Conservation (phyloP, 164 flowering plant genomes). For the Chimonanthus salicifolius region DNA sequence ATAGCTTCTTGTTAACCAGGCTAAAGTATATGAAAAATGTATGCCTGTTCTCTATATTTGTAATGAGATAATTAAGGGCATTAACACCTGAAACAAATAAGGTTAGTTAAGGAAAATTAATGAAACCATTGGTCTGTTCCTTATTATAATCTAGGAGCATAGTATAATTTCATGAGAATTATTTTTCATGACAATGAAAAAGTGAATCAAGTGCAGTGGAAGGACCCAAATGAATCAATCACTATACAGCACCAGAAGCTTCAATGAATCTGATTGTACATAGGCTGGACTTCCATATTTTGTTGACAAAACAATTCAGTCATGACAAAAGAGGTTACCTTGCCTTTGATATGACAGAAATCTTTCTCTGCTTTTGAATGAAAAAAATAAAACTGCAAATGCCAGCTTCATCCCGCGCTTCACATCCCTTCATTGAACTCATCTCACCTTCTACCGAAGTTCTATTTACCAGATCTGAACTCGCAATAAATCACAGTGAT, state of each 20-base stretch:
- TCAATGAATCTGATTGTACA: neutral
- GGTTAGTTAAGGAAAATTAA: too few relatives aligned
- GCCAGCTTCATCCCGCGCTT: neutral
- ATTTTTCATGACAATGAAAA: neutral
- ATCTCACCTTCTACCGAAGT: neutral
- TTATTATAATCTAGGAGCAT: too few relatives aligned
- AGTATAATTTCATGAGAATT: too few relatives aligned
- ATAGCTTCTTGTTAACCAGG: too few relatives aligned
- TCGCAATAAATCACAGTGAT: neutral
- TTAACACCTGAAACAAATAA: too few relatives aligned
- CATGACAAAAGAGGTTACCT: neutral
- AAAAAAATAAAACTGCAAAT: neutral
- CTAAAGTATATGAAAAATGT: too few relatives aligned
- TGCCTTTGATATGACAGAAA: too few relatives aligned
- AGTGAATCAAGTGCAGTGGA: neutral
- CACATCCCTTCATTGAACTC: neutral
- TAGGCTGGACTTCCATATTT: neutral
- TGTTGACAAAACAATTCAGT: neutral
- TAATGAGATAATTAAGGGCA: too few relatives aligned
- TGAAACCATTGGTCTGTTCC: too few relatives aligned
- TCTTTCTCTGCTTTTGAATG: neutral
- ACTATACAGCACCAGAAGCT: neutral
- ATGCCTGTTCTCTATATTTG: too few relatives aligned
- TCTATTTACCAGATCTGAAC: neutral
- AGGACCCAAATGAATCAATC: neutral